Evolutionary conservation across 768 basidiomycete genomes (phyloP), one percentile per base, ranked within the genome.

Genomic region (Trametes elegans): DNA sequence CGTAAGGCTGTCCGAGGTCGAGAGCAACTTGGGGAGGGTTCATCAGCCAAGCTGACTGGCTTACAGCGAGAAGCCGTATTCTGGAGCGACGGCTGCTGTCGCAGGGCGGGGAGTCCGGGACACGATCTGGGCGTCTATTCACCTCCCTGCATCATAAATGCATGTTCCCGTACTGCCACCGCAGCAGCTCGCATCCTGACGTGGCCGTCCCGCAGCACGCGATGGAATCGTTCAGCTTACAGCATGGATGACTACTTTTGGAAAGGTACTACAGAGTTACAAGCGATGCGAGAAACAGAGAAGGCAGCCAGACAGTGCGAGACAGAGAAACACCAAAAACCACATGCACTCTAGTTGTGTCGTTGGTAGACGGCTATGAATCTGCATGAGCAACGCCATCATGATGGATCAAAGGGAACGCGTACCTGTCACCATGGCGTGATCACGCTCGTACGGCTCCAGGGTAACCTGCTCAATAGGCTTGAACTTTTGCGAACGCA

Each of bases 381-480:
- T 27, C 41, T 16, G 55, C 34, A 31, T 34, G 14, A 45, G 40
- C 23, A 44, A 21, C 49, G 29, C 32, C 60, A 19, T 29, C 21
- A 11, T 21, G 41, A 42, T 11, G 16, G 10, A n/a, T n/a, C 7
- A 14, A 29, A 24, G 11, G 28, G 18, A 5, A 7, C 9, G 62
- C 85, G 49, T 63, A 89, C 87, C 90, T 55, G 87, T 82, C 19
- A 93, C 88, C 88, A 93, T 93, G 3, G 91, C 90, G 63, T 93
- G 90, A 64, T 92, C 91, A 67, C 90, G 80, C 71, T 93, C 90
- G 64, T 93, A 93, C 3, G 90, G 90, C 73, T 98, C 97, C 34
- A 99, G 75, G 3, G 96, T 97, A 1, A 98, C 84, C 76, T 98
- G 96, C 69, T 98, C 94, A 44, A 94, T 76, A 13, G 97, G 94